A percentile compares a stretch with the other conserved stretches of the same genome.
These are phyloP conservation scores for Kodamaea laetipori DNA, from an alignment of 805 yeast genomes.

Conservation along the genomic window DNA sequence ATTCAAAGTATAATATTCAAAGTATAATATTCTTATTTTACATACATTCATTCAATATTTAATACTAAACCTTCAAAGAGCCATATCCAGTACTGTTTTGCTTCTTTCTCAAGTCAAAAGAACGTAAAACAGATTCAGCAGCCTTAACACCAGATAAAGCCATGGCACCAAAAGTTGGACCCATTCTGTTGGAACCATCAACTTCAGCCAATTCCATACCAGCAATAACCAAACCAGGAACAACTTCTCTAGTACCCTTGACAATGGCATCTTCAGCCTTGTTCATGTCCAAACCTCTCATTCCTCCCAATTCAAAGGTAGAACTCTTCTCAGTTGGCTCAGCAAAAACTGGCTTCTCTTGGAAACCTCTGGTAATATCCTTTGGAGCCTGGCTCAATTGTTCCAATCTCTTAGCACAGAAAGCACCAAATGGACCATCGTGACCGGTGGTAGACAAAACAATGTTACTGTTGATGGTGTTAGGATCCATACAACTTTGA, in stretches of 20 bases:
- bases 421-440: slow-evolving; percentile 84
- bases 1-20: too few relatives aligned
- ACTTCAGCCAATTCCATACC: slow-evolving; percentile 83
- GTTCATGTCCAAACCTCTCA: slow-evolving; percentile 82
- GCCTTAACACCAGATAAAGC: slow-evolving; percentile 77
- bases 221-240: slow-evolving; percentile 65
- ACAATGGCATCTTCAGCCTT: slow-evolving; percentile 76
- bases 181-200: slow-evolving; percentile 80
- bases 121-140: slow-evolving; percentile 55
- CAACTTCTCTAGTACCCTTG: slow-evolving; percentile 64
- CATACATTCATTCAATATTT: not conserved
- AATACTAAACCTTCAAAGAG: not conserved
- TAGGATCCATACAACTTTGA: slow-evolving; percentile 83
- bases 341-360: slow-evolving; percentile 9
- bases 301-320: slow-evolving; percentile 53
- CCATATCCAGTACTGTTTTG: slow-evolving; percentile 30
- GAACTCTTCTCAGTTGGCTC: slow-evolving; percentile 18
- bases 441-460: slow-evolving; percentile 77
- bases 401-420: slow-evolving; percentile 65
- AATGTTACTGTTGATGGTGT: slow-evolving; percentile 66
- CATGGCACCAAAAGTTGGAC: slow-evolving; percentile 85
- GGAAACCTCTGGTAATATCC: slow-evolving; percentile 39
- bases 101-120: slow-evolving; percentile 37
- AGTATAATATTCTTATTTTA: too few relatives aligned
- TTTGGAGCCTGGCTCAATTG: slow-evolving; percentile 44